These are phyloP conservation scores for Xerocomus spinulosus DNA, from an alignment of 768 basidiomycete species.

Conservation along the genomic window DNA sequence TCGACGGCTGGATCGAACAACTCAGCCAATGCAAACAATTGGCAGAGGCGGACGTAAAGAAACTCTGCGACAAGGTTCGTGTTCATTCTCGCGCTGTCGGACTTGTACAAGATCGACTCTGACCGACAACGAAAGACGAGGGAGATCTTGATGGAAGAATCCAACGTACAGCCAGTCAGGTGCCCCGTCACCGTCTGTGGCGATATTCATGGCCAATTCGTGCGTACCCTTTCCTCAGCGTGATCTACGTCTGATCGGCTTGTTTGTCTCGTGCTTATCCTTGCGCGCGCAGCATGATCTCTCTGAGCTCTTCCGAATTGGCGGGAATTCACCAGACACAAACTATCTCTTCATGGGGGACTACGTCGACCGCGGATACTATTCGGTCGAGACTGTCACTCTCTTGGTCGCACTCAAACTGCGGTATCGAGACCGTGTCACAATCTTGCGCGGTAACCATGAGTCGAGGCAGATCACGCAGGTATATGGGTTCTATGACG, in stretches of 20 bases:
- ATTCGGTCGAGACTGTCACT: slow-evolving; percentile 98
- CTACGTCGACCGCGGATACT: slow-evolving; percentile 99
- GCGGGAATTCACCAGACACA: slow-evolving; percentile 97
- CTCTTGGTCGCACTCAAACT: slow-evolving; percentile 95
- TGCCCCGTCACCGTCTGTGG: slow-evolving; percentile 99
- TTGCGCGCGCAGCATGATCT: slow-evolving; percentile 80
- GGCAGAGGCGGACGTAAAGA: slow-evolving; percentile 92
- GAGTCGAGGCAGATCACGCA: slow-evolving; percentile 99
- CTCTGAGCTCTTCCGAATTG: slow-evolving; percentile 96
- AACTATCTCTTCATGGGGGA: slow-evolving; percentile 99
- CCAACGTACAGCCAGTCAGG: slow-evolving; percentile 96
- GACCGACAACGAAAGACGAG: slow-evolving; percentile 61
- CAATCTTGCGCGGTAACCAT: slow-evolving; percentile 97
- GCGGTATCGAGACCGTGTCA: slow-evolving; percentile 96
- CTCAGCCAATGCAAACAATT: slow-evolving; percentile 97
- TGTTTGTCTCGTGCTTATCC: slow-evolving; percentile 9
- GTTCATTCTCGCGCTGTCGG: not conserved
- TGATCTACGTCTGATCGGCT: slow-evolving; percentile 25
- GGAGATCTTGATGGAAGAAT: slow-evolving; percentile 98
- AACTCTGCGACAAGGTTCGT: slow-evolving; percentile 94
- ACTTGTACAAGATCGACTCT: slow-evolving; percentile 20
- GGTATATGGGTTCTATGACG: slow-evolving; percentile 99
- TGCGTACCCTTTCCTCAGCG: slow-evolving; percentile 47
- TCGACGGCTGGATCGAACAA: slow-evolving; percentile 96
- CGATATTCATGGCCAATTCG: slow-evolving; percentile 99